These are phyloP conservation scores for Penicillium glabrum DNA, from an alignment of 2,329 filamentous ascomycete species.

Conservation along the genomic window DNA sequence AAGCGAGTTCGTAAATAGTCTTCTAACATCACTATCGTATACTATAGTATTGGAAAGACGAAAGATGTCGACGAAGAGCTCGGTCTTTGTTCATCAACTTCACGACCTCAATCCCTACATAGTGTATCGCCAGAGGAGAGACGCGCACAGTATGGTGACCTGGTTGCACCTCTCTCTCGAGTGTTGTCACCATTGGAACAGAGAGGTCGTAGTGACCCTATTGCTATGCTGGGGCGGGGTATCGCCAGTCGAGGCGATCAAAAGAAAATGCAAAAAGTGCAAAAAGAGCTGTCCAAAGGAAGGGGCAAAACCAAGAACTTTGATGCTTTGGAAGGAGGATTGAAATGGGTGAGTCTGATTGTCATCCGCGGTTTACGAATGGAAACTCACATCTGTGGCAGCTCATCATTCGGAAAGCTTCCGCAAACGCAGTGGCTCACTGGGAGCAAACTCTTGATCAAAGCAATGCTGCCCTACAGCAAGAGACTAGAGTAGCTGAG, in stretches of 20 bases:
- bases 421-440: background rate
- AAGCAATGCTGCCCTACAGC: background rate
- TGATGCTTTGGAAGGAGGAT: background rate
- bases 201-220: background rate
- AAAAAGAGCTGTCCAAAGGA: background rate
- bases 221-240: background rate
- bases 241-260: background rate
- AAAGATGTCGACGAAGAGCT: background rate
- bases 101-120: background rate
- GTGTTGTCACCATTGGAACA: background rate
- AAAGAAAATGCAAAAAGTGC: background rate
- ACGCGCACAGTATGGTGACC: background rate
- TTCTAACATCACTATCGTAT: background rate
- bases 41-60: background rate
- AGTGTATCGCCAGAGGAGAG: background rate
- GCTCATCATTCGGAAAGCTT: background rate
- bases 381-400: background rate
- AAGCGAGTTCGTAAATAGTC: background rate
- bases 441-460: background rate
- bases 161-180: background rate
- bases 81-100: background rate
- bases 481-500: background rate
- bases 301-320: background rate
- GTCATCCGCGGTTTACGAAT: background rate
- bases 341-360: background rate